These are phyloP conservation scores for Blastocrithidia nonstop DNA, from an alignment of 208 protist species.

Conservation along the genomic window DNA sequence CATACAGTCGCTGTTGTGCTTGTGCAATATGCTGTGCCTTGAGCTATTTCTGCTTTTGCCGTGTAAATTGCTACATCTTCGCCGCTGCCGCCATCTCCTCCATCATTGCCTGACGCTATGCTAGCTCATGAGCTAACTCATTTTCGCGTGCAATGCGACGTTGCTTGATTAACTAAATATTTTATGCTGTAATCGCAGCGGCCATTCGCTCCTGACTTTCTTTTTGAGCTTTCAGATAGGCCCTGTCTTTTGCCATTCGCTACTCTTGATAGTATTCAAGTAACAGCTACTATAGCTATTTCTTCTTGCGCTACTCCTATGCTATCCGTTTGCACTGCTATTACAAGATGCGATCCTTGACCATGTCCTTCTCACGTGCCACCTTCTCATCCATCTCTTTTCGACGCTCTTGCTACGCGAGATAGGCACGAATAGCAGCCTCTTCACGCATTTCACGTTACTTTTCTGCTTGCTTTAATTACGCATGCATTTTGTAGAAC, in stretches of 20 bases:
- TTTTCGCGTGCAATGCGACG: slow-evolving; percentile 29
- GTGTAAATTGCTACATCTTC: slow-evolving; percentile 59
- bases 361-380: slow-evolving; percentile 45
- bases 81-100: slow-evolving; percentile 58
- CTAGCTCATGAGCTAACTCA: slow-evolving; percentile 63
- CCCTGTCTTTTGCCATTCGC: slow-evolving; percentile 58
- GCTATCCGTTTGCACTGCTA: slow-evolving; percentile 68
- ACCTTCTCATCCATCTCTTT: slow-evolving; percentile 61
- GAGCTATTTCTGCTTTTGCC: slow-evolving; percentile 48
- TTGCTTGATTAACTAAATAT: slow-evolving; percentile 59
- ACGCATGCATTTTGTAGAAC: slow-evolving; percentile 52
- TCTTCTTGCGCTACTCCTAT: slow-evolving; percentile 67
- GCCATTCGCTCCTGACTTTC: slow-evolving; percentile 57
- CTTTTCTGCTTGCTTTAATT: slow-evolving; percentile 59
- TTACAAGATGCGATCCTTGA: slow-evolving; percentile 63
- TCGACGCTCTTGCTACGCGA: slow-evolving; percentile 47
- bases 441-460: slow-evolving; percentile 69
- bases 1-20: slow-evolving; percentile 57
- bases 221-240: slow-evolving; percentile 36
- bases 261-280: slow-evolving; percentile 85
- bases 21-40: slow-evolving; percentile 66
- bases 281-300: slow-evolving; percentile 71
- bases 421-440: slow-evolving; percentile 59
- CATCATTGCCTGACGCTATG: slow-evolving; percentile 63
- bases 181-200: slow-evolving; percentile 37